phyloP scores from a whole-genome alignment of 129 eudicot species.

The Saposhnikovia divaricata region DNA sequence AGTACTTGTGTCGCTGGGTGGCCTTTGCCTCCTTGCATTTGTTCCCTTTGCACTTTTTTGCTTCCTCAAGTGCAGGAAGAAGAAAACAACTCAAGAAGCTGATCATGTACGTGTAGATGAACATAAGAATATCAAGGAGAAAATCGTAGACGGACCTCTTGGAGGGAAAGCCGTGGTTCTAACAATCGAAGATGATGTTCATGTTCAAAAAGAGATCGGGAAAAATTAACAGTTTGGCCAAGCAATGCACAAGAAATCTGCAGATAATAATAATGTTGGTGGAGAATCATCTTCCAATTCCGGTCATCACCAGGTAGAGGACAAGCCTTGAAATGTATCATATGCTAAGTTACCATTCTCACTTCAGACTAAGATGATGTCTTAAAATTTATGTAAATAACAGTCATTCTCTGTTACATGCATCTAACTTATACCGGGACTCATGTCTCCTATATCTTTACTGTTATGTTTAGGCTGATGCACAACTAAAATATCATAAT shows the following conservation, averaged over 20 bases:
- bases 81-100: conserved; percentile 30
- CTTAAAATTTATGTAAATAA: not conserved
- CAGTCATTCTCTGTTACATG: no score
- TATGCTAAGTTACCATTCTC: not conserved
- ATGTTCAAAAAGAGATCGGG: conserved; percentile 32
- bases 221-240: conserved; percentile 41
- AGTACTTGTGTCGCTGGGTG: conserved; percentile 49
- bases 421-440: no score
- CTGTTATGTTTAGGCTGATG: no score
- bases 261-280: conserved; percentile 19
- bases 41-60: conserved; percentile 42
- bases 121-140: conserved; percentile 40
- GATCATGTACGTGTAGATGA: conserved; percentile 33
- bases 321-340: conserved; percentile 19
- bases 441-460: no score
- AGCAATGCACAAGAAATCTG: conserved; percentile 18
- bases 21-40: conserved; percentile 44
- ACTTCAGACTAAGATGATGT: not conserved
- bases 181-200: conserved; percentile 65
- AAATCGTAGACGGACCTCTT: conserved; percentile 43
- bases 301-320: conserved; percentile 15
- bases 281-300: conserved; percentile 40
- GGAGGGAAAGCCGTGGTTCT: conserved; percentile 47
- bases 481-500: no score
- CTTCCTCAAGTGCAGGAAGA: conserved; percentile 41